Conservation (phyloP, 331 rosid genomes). For the Malus hybrid region DNA sequence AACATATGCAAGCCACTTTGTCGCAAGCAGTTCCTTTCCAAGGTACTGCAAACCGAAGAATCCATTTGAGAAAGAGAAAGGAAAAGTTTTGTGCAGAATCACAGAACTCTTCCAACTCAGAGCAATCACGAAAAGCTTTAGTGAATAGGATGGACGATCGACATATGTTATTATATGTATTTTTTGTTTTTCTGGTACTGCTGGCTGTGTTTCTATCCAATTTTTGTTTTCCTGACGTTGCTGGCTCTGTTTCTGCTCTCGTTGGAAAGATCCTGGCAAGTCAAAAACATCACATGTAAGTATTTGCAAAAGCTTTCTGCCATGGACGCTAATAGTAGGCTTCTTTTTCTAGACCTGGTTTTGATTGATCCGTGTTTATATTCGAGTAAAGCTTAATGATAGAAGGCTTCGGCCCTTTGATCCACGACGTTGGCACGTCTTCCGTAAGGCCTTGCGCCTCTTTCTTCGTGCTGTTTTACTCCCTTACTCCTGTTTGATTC, state of each 20-base stretch:
- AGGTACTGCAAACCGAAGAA: slow-evolving; percentile 72
- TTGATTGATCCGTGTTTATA: not conserved
- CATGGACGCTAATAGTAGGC: not conserved
- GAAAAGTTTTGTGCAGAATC: not conserved
- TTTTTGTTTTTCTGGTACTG: slow-evolving; percentile 8
- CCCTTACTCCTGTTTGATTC: not conserved
- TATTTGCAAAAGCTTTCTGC: not conserved
- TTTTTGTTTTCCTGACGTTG: slow-evolving; percentile 4
- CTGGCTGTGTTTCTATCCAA: slow-evolving; percentile 11
- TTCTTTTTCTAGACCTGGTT: not conserved
- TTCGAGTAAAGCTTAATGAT: too few relatives aligned
- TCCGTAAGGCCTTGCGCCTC: too few relatives aligned
- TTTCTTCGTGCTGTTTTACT: not conserved
- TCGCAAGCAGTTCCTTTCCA: slow-evolving; percentile 20
- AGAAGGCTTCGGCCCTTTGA: not conserved
- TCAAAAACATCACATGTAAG: not conserved
- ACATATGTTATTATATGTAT: not conserved
- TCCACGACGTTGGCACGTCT: not conserved
- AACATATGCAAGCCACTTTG: not conserved
- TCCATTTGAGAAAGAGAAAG: slow-evolving; percentile 25
- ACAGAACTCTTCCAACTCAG: slow-evolving; percentile 1
- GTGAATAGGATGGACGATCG: not conserved
- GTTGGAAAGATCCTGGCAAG: slow-evolving; percentile 13
- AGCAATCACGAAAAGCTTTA: slow-evolving; percentile 18
- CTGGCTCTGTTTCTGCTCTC: slow-evolving; percentile 6